phyloP scores from a whole-genome alignment of 75 land plant genomes.

The Gnetum montanum region DNA sequence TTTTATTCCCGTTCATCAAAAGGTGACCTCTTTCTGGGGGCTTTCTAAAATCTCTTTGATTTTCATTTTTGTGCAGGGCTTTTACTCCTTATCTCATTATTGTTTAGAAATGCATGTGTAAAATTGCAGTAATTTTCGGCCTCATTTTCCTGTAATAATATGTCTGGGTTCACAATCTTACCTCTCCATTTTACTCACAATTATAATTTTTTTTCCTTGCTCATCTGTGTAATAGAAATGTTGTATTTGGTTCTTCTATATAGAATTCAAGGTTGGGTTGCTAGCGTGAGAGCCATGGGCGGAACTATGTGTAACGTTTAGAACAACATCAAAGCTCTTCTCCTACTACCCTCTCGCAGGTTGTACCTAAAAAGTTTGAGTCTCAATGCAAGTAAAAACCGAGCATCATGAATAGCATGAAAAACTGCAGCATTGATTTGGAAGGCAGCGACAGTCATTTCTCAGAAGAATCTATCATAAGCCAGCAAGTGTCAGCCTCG shows the following conservation, averaged over 20 bases:
- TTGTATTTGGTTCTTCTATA: not conserved
- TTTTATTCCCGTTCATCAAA: no score
- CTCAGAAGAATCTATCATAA: constrained; percentile 7
- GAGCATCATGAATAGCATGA: constrained; percentile 5
- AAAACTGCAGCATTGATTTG: constrained; percentile 2
- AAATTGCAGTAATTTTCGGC: not conserved
- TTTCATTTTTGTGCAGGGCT: no score
- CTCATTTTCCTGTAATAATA: not conserved
- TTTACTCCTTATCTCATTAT: not conserved
- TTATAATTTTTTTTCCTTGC: not conserved
- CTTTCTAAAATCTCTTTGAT: no score
- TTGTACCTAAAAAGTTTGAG: no score
- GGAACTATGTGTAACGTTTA: not conserved
- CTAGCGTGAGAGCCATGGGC: constrained; percentile 7
- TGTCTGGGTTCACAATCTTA: not conserved
- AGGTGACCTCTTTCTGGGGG: no score
- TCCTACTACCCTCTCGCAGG: not conserved
- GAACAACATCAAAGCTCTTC: not conserved
- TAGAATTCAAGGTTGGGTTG: constrained; percentile 5
- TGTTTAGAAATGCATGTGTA: not conserved
- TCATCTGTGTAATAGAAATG: no score
- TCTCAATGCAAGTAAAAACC: not conserved
- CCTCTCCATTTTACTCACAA: not conserved
- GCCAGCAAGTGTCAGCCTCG: constrained; percentile 7
- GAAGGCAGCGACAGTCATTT: constrained; percentile 6